Base-by-base conservation (phyloP, 768 basidiomycete species). In the Vararia minispora region DNA sequence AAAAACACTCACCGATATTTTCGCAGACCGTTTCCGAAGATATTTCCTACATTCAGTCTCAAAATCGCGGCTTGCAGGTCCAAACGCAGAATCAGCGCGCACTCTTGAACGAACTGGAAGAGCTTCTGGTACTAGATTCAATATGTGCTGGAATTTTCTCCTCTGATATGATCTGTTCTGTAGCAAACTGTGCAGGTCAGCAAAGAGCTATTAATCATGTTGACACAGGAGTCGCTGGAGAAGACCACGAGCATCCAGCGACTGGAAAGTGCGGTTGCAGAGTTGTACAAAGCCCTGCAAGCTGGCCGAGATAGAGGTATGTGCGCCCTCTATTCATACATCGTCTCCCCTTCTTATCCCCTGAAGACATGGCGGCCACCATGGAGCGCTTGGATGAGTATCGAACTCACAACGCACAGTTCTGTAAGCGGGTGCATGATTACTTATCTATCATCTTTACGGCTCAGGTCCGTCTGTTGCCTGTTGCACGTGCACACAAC, bases 281-380 rank as follows among this genome's bases (percentile, higher is more conserved):
- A 89, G 40, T 64, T 98, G n/a, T 98, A 98, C 67, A 95, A 92
- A 55, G 94, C 94, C 1, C 60, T 98, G 2, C 81, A 87, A 51
- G 88, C 90, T 0, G 83, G 88, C 5, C 68, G 81, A 46, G 94
- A 97, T 52, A 82, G 83, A 49, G 89, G 90, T 88, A 44, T 35
- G 61, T 37, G 16, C 32, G 25, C 29, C 14, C 5, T 13, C 6
- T 32, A 12, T 27, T n/a, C 6, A 14, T 35, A 26, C 7, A 13
- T 29, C 0, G 29, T 11, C 35, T 49, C 49, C n/a, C n/a, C n/a
- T n/a, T n/a, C n/a, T n/a, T n/a, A n/a, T n/a, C n/a, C n/a, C n/a
- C n/a, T n/a, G n/a, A n/a, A 79, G 94, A 94, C 52, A 94, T 97
- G 79, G 89, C 91, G n/a, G 91, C 91, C 6, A 91, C 90, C 0